A percentile compares a stretch with the other conserved stretches of the same genome.
phyloP scores from a whole-genome alignment of 2,329 filamentous ascomycete genomes.

The Leptographium flavum region DNA sequence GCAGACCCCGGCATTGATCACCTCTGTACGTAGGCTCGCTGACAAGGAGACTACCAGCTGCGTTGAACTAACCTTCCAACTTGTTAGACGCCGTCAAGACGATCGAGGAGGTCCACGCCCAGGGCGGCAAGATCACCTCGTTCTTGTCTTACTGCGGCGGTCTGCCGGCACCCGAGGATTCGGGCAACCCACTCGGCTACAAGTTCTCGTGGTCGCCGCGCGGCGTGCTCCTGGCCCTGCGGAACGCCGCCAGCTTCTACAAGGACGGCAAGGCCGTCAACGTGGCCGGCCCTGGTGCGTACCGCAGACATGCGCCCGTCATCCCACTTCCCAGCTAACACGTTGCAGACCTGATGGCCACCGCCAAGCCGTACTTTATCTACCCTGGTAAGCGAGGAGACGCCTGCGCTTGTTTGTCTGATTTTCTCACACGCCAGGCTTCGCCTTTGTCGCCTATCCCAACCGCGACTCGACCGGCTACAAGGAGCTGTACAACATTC shows the following conservation, averaged over 20 bases:
- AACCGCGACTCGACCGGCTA: slow-evolving; percentile 85
- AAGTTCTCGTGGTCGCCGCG: slow-evolving; percentile 75
- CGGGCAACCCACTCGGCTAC: slow-evolving; percentile 83
- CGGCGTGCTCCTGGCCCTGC: slow-evolving; percentile 74
- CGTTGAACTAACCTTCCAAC: background rate
- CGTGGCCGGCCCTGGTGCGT: slow-evolving; percentile 31
- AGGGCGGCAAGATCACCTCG: slow-evolving; percentile 68
- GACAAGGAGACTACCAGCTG: no score
- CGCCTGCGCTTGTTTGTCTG: background rate
- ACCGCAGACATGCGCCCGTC: no score
- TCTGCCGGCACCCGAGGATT: slow-evolving; percentile 55
- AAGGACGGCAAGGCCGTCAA: slow-evolving; percentile 63
- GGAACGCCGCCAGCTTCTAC: slow-evolving; percentile 75
- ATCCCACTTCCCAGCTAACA: background rate
- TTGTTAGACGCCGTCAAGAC: slow-evolving; percentile 65
- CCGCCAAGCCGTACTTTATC: slow-evolving; percentile 80
- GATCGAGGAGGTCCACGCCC: slow-evolving; percentile 76
- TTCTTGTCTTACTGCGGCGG: slow-evolving; percentile 83
- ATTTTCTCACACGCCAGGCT: slow-evolving; percentile 31
- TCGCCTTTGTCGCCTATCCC: slow-evolving; percentile 82
- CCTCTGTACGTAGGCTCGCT: slow-evolving; percentile 21
- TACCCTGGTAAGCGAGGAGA: slow-evolving; percentile 40
- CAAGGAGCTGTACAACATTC: slow-evolving; percentile 80
- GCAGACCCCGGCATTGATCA: slow-evolving; percentile 58
- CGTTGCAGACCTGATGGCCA: slow-evolving; percentile 58